Evolutionary conservation across 768 basidiomycete genomes (phyloP).

Genomic region (Chiua virens): DNA sequence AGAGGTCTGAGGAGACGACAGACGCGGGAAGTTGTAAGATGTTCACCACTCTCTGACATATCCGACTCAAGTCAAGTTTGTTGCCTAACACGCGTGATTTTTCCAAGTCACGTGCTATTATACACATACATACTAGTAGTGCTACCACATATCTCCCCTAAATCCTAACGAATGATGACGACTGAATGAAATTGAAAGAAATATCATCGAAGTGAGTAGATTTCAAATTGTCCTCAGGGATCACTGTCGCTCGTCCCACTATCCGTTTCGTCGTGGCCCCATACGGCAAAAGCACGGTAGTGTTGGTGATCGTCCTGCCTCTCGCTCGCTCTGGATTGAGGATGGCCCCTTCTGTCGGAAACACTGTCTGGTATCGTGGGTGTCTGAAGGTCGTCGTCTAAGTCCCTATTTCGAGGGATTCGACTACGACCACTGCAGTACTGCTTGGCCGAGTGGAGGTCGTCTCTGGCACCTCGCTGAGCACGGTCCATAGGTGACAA

Average conservation of each 20-base stretch:
- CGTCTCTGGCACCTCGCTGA: slow-evolving; percentile 53
- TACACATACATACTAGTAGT: neutral
- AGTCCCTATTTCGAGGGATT: slow-evolving; percentile 60
- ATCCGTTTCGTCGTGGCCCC: slow-evolving; percentile 88
- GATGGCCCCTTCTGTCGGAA: slow-evolving; percentile 12
- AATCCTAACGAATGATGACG: neutral
- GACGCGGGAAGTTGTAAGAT: slow-evolving; percentile 41
- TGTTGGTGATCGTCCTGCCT: slow-evolving; percentile 28
- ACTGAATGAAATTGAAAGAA: slow-evolving; percentile 4
- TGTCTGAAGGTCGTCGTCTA: slow-evolving; percentile 59
- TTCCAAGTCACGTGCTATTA: neutral
- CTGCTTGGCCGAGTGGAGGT: slow-evolving; percentile 43
- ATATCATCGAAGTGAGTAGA: neutral
- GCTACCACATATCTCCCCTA: neutral
- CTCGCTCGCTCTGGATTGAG: slow-evolving; percentile 9
- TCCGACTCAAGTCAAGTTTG: slow-evolving; percentile 14
- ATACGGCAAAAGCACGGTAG: slow-evolving; percentile 74
- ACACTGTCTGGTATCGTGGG: slow-evolving; percentile 50
- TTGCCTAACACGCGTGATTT: slow-evolving; percentile 23
- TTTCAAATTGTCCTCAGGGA: slow-evolving; percentile 20
- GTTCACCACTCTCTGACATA: slow-evolving; percentile 21
- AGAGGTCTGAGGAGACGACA: slow-evolving; percentile 49
- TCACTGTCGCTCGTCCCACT: slow-evolving; percentile 79
- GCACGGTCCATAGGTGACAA: slow-evolving; percentile 34
- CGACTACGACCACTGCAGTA: slow-evolving; percentile 48